Conservation (phyloP, 805 yeast genomes). For the Candida nonsorbophila region DNA sequence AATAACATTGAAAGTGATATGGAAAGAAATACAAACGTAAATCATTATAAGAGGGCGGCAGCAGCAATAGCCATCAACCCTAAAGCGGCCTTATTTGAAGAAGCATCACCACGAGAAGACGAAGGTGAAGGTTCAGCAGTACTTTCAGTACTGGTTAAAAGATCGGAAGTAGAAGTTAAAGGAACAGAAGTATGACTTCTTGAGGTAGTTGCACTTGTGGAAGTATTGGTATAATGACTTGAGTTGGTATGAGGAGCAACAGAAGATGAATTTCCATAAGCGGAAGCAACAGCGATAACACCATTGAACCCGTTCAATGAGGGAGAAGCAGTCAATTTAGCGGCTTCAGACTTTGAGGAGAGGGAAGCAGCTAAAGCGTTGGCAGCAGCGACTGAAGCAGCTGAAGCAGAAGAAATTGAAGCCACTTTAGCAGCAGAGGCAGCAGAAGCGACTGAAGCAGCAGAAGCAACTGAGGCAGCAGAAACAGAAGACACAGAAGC, state of each 20-base stretch:
- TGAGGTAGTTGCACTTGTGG: slow-evolving; percentile 5
- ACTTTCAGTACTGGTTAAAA: slow-evolving; percentile 3
- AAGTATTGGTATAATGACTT: slow-evolving; percentile 2
- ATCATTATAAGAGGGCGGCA: slow-evolving; percentile 15
- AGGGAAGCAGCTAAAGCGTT: background rate
- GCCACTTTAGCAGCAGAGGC: slow-evolving; percentile 2
- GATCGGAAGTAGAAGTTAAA: slow-evolving; percentile 3
- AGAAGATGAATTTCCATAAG: slow-evolving; percentile 9
- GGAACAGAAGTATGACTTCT: slow-evolving; percentile 8
- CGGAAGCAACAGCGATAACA: slow-evolving; percentile 20
- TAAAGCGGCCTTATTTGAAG: slow-evolving; percentile 10
- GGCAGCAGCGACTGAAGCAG: slow-evolving; percentile 3
- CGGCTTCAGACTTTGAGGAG: slow-evolving; percentile 1
- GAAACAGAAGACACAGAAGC: slow-evolving; percentile 5
- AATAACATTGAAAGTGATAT: no score
- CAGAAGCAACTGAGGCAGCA: background rate
- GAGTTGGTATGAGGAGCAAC: slow-evolving; percentile 3
- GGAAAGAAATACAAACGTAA: slow-evolving; percentile 1
- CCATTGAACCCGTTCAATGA: slow-evolving; percentile 15
- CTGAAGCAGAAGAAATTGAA: slow-evolving; percentile 1
- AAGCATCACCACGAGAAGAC: slow-evolving; percentile 8
- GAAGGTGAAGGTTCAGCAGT: slow-evolving; percentile 5
- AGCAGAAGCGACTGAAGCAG: slow-evolving; percentile 3
- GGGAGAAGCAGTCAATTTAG: slow-evolving; percentile 2
- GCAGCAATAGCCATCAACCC: slow-evolving; percentile 22